Percentiles rank a stretch among this genome's conserved stretches.
Evolutionary conservation across 2,329 filamentous ascomycete genomes (phyloP).

Genomic region (Fusarium tupiense): DNA sequence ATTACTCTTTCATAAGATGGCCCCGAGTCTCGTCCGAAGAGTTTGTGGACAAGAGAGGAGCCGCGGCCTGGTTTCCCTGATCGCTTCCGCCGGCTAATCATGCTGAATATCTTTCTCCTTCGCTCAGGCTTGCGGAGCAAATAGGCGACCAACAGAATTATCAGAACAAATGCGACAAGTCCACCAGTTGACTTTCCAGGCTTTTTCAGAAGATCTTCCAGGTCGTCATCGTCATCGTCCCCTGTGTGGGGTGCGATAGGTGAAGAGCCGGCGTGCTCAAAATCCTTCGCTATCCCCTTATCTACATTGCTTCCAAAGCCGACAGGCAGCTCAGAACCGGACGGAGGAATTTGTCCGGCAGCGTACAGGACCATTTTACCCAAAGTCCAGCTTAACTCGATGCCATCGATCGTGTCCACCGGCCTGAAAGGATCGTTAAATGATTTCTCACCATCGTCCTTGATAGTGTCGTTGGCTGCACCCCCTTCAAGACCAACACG

Average conservation of each 20-base stretch:
- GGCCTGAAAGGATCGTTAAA: conserved; percentile 90
- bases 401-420: conserved; percentile 88
- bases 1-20: conserved; percentile 82
- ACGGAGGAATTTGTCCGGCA: conserved; percentile 82
- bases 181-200: conserved; percentile 77
- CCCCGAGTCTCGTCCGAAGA: conserved; percentile 68
- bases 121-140: conserved; percentile 84
- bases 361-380: conserved; percentile 97
- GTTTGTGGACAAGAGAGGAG: conserved; percentile 66
- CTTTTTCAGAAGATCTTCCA: conserved; percentile 72
- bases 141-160: conserved; percentile 75
- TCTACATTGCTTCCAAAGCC: conserved; percentile 90
- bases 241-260: conserved; percentile 48
- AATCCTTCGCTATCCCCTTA: conserved; percentile 74
- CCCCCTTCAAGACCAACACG: conserved; percentile 79
- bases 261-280: conserved; percentile 80
- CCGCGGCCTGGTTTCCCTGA: conserved; percentile 57
- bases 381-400: conserved; percentile 96
- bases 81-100: conserved; percentile 44
- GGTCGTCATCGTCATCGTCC: conserved; percentile 64
- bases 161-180: conserved; percentile 79
- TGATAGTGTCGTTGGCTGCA: conserved; percentile 74
- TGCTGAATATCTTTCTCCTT: conserved; percentile 53
- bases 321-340: conserved; percentile 72
- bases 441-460: conserved; percentile 73